These are phyloP conservation scores for Xylaria arbuscula DNA, from an alignment of 2,329 filamentous ascomycete species.

Conservation along the genomic window DNA sequence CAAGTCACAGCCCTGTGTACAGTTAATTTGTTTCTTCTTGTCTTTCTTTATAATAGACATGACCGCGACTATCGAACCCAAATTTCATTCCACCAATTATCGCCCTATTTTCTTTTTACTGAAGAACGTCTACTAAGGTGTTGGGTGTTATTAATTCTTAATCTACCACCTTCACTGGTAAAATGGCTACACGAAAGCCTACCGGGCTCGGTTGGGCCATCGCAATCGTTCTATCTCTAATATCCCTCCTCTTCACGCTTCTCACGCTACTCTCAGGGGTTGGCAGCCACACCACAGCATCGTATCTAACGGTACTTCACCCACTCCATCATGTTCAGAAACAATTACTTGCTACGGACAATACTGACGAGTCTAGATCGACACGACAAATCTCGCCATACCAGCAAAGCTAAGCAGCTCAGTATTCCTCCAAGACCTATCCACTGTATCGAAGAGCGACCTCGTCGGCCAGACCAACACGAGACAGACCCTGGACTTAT, in stretches of 20 bases:
- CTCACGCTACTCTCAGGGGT: slow-evolving; percentile 49
- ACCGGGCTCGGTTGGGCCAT: slow-evolving; percentile 31
- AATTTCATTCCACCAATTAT: not conserved
- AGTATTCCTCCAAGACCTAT: slow-evolving; percentile 49
- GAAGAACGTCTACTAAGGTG: not conserved
- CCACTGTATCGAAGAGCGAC: slow-evolving; percentile 49
- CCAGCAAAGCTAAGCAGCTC: slow-evolving; percentile 50
- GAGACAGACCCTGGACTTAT: slow-evolving; percentile 46
- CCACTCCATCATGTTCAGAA: not conserved
- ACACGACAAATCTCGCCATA: slow-evolving; percentile 47
- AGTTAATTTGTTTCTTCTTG: slow-evolving; percentile 14
- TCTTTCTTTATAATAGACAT: slow-evolving; percentile 26
- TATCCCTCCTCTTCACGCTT: slow-evolving; percentile 45
- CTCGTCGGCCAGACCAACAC: slow-evolving; percentile 48
- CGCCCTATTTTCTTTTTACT: slow-evolving; percentile 1
- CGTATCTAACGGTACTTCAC: slow-evolving; percentile 51
- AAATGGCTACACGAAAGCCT: slow-evolving; percentile 33
- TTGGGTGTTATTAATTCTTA: not conserved
- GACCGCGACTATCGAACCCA: not conserved
- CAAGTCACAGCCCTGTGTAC: not conserved
- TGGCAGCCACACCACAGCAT: slow-evolving; percentile 44
- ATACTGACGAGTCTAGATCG: slow-evolving; percentile 43
- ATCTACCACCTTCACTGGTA: slow-evolving; percentile 2
- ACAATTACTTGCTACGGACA: not conserved
- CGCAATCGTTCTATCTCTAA: slow-evolving; percentile 42